Evolutionary conservation across 495 filamentous ascomycete species (phyloP).

Genomic region (Sphaerosporella brunnea): DNA sequence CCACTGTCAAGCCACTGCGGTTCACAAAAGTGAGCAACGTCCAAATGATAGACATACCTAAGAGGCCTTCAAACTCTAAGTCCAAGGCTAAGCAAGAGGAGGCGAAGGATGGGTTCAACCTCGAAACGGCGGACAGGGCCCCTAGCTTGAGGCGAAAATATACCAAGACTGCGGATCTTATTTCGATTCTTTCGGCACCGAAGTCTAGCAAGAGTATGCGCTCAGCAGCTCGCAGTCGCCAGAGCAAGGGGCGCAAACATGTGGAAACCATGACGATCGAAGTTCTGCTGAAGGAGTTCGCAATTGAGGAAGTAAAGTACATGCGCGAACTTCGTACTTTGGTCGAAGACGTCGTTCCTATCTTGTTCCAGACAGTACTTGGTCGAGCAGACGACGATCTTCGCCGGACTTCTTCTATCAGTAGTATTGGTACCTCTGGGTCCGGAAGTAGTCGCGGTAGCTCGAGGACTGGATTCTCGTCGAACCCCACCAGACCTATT

Average conservation of each 20-base stretch:
- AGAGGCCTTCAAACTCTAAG: neutral
- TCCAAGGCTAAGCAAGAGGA: neutral
- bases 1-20: constrained; percentile 21
- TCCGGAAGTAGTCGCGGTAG: constrained; percentile 16
- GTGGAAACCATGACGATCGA: constrained; percentile 43
- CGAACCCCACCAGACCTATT: constrained; percentile 65
- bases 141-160: constrained; percentile 48
- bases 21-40: constrained; percentile 4
- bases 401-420: constrained; percentile 8
- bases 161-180: constrained; percentile 82
- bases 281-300: constrained; percentile 65
- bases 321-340: constrained; percentile 81
- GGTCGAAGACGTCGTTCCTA: constrained; percentile 90
- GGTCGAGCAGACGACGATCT: constrained; percentile 38
- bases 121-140: neutral
- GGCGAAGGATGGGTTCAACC: constrained; percentile 5
- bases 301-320: constrained; percentile 74
- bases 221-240: constrained; percentile 36
- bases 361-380: constrained; percentile 68
- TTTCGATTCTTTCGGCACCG: constrained; percentile 73
- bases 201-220: constrained; percentile 46
- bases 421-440: neutral
- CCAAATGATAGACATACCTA: neutral
- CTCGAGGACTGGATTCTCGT: constrained; percentile 18
- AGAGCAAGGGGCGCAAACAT: constrained; percentile 25